Evolutionary conservation across 164 flowering plant genomes (phyloP), one percentile per base, ranked within the genome.

Genomic region (Chimonanthus salicifolius): DNA sequence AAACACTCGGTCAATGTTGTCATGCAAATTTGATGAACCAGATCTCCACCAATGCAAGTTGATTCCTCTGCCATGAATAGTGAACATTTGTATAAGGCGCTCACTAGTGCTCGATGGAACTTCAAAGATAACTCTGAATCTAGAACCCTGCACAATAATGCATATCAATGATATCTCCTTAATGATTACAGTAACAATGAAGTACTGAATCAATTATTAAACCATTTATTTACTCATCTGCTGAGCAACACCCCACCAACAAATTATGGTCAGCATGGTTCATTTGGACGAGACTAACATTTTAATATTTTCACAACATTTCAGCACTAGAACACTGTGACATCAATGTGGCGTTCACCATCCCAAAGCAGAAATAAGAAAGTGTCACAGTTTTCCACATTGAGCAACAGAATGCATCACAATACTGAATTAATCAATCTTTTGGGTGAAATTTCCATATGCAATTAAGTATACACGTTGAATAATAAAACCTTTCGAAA

Each of bases 101-200:
- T 73, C 64, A 86, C 85, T 69, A 91, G 81, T 58, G 68, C 72
- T 54, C 81, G 78, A 33, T 88, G 90, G 69, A 83, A 80, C 81
- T 84, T 91, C 78, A 83, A 89, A 58, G 72, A 70, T 54, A 74
- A 71, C 77, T 82, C 81, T 4, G 86, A 80, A 80, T 88, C 96
- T 70, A 92, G 70, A 73, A 84, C 82, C 84, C 97, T 91, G 67
- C 13, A 33, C 46, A 72, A 11, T 13, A 43, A 2, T 10, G n/a
- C 48, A 1, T 6, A 44, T 45, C 68, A 66, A 64, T 64, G 45
- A 4, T 18, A 58, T 58, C 20, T 33, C 11, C 10, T 54, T 4
- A 21, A 5, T 18, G 1, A 43, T 33, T 33, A 33, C 2, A 33
- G 33, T 33, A 18, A 4, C 47, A 46, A 15, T 0, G 16, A 15